Conservation (phyloP, 2,329 filamentous ascomycete genomes). For the Epichloe baconii region DNA sequence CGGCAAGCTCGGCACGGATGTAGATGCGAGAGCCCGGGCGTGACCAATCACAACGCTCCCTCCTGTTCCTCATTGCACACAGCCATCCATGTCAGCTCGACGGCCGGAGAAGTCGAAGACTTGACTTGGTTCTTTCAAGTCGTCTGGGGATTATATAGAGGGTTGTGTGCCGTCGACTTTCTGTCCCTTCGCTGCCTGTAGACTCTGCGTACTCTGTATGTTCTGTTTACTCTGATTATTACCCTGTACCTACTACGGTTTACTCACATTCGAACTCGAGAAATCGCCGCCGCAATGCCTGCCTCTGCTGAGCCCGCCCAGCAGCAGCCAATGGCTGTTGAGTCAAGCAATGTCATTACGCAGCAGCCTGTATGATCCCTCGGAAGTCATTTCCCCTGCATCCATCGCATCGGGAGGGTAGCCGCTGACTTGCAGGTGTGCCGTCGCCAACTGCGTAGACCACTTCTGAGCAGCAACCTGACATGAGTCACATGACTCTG, state of each 20-base stretch:
- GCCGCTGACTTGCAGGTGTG: not conserved
- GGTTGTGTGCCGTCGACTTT: not conserved
- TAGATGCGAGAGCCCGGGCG: no score
- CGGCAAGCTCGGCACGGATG: no score
- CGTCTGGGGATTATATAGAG: not conserved
- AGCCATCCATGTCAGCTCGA: not conserved
- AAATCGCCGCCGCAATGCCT: not conserved
- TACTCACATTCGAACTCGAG: not conserved
- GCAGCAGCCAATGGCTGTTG: not conserved
- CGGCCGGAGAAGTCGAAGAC: not conserved
- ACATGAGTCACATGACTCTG: conserved; percentile 1
- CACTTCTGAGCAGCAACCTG: conserved; percentile 1
- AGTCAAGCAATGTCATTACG: not conserved
- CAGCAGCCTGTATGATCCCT: not conserved
- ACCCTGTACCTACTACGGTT: not conserved
- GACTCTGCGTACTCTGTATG: not conserved
- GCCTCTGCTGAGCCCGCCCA: not conserved
- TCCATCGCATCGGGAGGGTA: not conserved
- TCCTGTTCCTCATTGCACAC: not conserved
- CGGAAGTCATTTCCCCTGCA: not conserved
- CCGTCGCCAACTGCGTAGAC: not conserved
- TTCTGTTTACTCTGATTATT: not conserved
- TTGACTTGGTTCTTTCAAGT: not conserved
- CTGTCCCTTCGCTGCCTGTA: not conserved
- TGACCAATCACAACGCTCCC: no score